phyloP scores from a whole-genome alignment of 73 alveolate genomes.

The Paramecium caudatum region DNA sequence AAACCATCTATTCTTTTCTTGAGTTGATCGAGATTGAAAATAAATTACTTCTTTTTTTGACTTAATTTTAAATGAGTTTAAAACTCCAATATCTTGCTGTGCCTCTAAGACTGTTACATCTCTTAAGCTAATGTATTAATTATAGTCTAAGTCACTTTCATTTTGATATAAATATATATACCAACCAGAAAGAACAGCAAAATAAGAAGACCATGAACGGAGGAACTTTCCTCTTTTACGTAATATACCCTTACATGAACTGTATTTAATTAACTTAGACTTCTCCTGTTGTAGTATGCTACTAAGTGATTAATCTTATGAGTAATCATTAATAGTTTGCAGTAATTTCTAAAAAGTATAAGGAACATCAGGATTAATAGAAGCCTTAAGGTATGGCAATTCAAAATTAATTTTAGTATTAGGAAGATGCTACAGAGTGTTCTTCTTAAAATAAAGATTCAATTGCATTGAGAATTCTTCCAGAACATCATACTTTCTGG shows the following conservation, averaged over 20 bases:
- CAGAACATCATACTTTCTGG: conserved; percentile 10
- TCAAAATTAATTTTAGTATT: conserved; percentile 35
- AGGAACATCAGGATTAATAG: conserved; percentile 25
- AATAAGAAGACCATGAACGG: conserved; percentile 56
- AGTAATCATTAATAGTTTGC: conserved; percentile 8
- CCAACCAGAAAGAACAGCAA: conserved; percentile 61
- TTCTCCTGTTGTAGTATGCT: conserved; percentile 57
- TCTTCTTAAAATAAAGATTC: neutral
- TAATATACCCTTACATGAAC: conserved; percentile 30
- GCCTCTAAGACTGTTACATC: conserved; percentile 41
- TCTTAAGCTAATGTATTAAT: conserved; percentile 35
- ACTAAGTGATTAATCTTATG: conserved; percentile 22
- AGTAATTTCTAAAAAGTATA: conserved; percentile 6
- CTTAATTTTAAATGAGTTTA: conserved; percentile 5
- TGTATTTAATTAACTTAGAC: conserved; percentile 26
- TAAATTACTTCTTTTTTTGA: conserved; percentile 44
- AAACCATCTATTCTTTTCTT: conserved; percentile 50
- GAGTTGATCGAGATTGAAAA: neutral
- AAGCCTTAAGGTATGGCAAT: conserved; percentile 6
- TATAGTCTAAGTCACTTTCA: conserved; percentile 52
- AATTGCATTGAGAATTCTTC: conserved; percentile 39
- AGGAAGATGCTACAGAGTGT: neutral
- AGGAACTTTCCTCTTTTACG: conserved; percentile 42
- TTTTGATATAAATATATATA: conserved; percentile 32
- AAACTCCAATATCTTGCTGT: conserved; percentile 37